Evolutionary conservation across 2,329 filamentous ascomycete species (phyloP), one percentile per base, ranked within the genome.

Genomic region (Thelonectria olida): DNA sequence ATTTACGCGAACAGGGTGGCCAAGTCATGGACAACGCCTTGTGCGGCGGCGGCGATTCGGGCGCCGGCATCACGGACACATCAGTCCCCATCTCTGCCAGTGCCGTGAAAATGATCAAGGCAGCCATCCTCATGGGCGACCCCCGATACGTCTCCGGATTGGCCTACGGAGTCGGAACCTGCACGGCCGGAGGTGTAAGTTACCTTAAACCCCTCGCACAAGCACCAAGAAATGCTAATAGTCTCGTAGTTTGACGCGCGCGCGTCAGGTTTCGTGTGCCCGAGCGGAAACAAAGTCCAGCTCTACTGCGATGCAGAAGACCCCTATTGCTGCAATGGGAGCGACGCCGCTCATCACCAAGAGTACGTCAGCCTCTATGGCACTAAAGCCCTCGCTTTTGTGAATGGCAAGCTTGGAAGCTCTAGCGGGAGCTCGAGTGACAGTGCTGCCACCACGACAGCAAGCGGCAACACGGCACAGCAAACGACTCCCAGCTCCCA

Each of bases 301-400:
- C 87, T 85, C 5, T 90, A 90, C 80, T 90, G 88, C 73, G 88
- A 91, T 67, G 77, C 82, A 5, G 70, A 83, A 4, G 88, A 90
- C 64, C 87, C 87, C 0, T 90, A 88, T 77, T 90, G 88, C 81
- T 90, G 87, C 75, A 88, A 84, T 41, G 88, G 88, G 49, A 88
- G 82, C 67, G 81, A 90, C 61, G 79, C 82, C 23, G 83, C 84
- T 67, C 81, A 83, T 7, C 88, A 90, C 73, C 84, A 89, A 72
- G 82, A 86, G 50, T 90, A 91, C 61, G 87, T 86, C n/a, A 80
- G 76, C 62, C 85, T 85, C 67, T 90, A 91, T 62, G 88, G 88
- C 2, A 72, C 80, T 7, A 78, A 87, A 67, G 88, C 88, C 2
- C 72, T 90, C 39, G 65, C 78, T 1, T 91, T 90, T 65, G 84